Evolutionary conservation across 2,329 filamentous ascomycete genomes (phyloP), one percentile per base, ranked within the genome.

Genomic region (Calonectria pteridis): DNA sequence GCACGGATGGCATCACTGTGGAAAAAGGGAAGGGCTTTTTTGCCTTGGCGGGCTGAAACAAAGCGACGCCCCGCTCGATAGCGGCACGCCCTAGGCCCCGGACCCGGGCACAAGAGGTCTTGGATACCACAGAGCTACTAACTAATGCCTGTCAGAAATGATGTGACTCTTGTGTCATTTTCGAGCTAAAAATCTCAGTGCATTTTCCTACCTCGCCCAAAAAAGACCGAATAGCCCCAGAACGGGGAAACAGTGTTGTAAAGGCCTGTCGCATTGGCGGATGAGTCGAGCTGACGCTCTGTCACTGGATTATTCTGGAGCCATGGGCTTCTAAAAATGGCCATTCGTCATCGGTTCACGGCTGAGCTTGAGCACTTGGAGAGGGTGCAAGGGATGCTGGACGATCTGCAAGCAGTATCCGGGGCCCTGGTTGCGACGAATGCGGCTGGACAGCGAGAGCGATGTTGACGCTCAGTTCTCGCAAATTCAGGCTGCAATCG

Each of bases 141-240:
- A 40, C 55, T 59, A 67, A 74, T 73, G 67, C 71, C 73, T 74
- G 77, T 73, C 70, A 72, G 68, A 79, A 71, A 79, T 80, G 79
- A 80, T 80, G 78, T 71, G 76, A 78, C 69, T 76, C 66, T 80
- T 79, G 79, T 80, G 79, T 80, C 79, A 80, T 80, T 62, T 76
- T 67, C 37, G 26, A 74, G 66, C 64, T 62, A 66, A 69, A 70
- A 73, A 63, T 69, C 75, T 67, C 72, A 75, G 67, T 58, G 66
- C 35, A 53, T 69, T 67, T 64, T 59, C 73, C 73, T 76, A 73
- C 71, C 70, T 62, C n/a, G 35, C 37, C 50, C n/a, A 35, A 64
- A 69, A 66, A 28, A 74, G 20, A 71, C 73, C 62, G 73, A 73
- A 40, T 70, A 76, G 71, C 66, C 67, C 55, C 63, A 68, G 66